Evolutionary conservation across 2,329 filamentous ascomycete genomes (phyloP), one percentile per base, ranked within the genome.

Genomic region (Stemphylium beticola): DNA sequence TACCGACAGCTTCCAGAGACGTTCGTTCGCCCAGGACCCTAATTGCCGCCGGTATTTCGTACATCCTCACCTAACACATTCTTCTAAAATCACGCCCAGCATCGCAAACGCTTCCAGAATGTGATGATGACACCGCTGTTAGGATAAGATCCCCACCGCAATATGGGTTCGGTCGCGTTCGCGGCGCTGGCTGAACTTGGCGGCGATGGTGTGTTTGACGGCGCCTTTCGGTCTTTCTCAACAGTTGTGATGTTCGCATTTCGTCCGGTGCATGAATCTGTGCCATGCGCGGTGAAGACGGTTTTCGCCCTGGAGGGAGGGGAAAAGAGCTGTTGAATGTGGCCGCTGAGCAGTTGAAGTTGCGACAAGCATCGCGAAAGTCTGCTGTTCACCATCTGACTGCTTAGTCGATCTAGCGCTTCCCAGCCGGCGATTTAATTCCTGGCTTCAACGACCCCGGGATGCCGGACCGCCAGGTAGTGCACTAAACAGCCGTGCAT

Each of bases 141-240:
- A 7, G 22, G 22, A 24, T 7, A 4, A 7, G 5, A 24, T 24
- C 2, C 29, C 15, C 6, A 22, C 29, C n/a, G 17, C 41, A 37
- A 26, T n/a, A 39, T 15, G 45, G 22, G 41, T 17, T 51, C 42
- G 51, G 55, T 44, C 42, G 44, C 37, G 45, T 43, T 57, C 36
- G 51, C 46, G 46, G 50, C 44, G 15, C 43, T 45, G 36, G 32
- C 38, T 12, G 18, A 39, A 31, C 49, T 57, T 49, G 54, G 49
- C 54, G 32, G 18, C 44, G n/a, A 42, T 45, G 55, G 55, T 43
- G 46, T 41, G 55, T 58, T 58, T 55, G 51, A 58, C 55, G 55
- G 55, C 26, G 32, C 37, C 38, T 40, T 51, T 54, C 46, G 46
- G 42, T 44, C 37, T 51, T 17, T 46, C 18, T 36, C 17, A 9